phyloP scores from a whole-genome alignment of 1,284 basidiomycete genomes.

The Ceratobasidium sp. region DNA sequence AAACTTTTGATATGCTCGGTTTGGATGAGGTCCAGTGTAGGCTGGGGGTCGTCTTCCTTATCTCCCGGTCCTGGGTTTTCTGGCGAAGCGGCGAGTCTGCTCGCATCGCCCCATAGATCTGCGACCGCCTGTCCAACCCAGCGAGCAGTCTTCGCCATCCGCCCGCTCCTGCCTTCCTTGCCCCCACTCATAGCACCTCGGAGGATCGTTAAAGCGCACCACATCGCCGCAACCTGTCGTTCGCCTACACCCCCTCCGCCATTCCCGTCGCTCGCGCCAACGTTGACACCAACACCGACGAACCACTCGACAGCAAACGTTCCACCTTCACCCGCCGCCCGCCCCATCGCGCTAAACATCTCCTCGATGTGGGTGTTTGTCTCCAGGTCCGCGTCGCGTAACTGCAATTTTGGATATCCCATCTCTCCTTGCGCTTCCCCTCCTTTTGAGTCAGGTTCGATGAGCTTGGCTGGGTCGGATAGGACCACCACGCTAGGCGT shows the following conservation, averaged over 20 bases:
- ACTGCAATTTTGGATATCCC: constrained; percentile 54
- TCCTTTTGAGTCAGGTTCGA: constrained; percentile 20
- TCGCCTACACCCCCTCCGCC: constrained; percentile 60
- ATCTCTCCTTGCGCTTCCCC: not conserved
- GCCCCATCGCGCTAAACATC: constrained; percentile 80
- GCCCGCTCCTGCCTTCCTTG: constrained; percentile 45
- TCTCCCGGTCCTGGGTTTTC: constrained; percentile 36
- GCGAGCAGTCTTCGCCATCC: constrained; percentile 72
- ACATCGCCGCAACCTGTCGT: constrained; percentile 72
- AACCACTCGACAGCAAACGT: constrained; percentile 88
- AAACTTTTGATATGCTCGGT: constrained; percentile 68
- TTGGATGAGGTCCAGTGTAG: constrained; percentile 55
- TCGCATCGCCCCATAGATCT: constrained; percentile 72
- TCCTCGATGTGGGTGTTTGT: constrained; percentile 67
- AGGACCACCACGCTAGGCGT: constrained; percentile 56
- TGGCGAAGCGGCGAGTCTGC: constrained; percentile 48
- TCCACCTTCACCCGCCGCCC: constrained; percentile 70
- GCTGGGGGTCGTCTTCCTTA: constrained; percentile 48
- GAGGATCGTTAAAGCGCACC: constrained; percentile 79
- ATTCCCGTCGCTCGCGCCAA: constrained; percentile 56
- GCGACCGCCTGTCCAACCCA: constrained; percentile 71
- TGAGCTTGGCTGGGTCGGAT: constrained; percentile 54
- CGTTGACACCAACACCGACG: constrained; percentile 57
- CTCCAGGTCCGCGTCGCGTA: constrained; percentile 56
- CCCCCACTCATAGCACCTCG: constrained; percentile 66